Evolutionary conservation across 495 filamentous ascomycete species (phyloP).

Genomic region (Aspergillus biplanus): DNA sequence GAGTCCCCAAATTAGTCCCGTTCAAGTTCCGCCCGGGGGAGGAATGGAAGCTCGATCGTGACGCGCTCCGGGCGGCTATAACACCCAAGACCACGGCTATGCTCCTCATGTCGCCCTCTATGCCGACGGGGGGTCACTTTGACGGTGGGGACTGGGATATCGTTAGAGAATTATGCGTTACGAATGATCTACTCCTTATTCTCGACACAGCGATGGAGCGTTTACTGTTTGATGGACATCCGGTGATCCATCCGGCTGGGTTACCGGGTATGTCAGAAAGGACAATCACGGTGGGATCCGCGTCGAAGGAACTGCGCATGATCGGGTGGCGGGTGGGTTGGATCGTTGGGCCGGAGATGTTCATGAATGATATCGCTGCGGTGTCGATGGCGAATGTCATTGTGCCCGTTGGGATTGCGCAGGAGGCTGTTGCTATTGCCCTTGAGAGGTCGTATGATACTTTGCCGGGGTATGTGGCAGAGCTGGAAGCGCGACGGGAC

Average conservation of each 20-base stretch:
- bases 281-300: not conserved
- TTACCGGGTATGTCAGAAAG: not conserved
- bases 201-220: not conserved
- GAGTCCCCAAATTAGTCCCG: not conserved
- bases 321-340: conserved; percentile 3
- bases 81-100: not conserved
- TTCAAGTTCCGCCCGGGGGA: not conserved
- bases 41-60: not conserved
- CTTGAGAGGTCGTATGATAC: not conserved
- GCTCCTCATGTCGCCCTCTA: conserved; percentile 1
- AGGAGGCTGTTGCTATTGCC: not conserved
- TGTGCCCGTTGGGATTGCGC: not conserved
- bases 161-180: not conserved
- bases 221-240: not conserved
- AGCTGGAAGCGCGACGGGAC: not conserved
- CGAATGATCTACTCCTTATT: not conserved
- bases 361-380: not conserved
- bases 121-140: not conserved
- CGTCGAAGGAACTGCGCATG: conserved; percentile 3
- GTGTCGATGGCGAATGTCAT: conserved; percentile 3
- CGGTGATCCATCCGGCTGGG: not conserved
- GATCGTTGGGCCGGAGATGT: not conserved
- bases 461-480: not conserved
- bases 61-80: not conserved
- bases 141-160: not conserved